These are phyloP conservation scores for Solanum hybrid DNA, from an alignment of 305 asterid species.

Conservation along the genomic window DNA sequence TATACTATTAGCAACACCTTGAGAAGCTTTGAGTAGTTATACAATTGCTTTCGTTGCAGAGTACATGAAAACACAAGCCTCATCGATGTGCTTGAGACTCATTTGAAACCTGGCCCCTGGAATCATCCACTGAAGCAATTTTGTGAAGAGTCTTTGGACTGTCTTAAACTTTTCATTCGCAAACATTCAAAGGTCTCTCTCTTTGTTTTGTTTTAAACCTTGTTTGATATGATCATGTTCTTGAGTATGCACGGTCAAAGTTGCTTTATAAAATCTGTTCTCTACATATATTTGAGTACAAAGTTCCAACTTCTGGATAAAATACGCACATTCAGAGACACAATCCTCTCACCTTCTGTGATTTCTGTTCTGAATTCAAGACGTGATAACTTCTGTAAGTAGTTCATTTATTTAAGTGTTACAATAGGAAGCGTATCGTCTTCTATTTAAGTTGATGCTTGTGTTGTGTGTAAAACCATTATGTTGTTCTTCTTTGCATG, in stretches of 20 bases:
- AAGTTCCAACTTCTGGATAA: not conserved
- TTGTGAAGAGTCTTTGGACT: conserved; percentile 41
- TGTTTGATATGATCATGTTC: not conserved
- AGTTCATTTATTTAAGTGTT: not conserved
- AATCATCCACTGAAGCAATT: conserved; percentile 59
- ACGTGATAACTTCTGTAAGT: not conserved
- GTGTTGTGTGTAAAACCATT: not conserved
- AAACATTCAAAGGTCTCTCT: conserved; percentile 53
- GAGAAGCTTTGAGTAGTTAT: conserved; percentile 14
- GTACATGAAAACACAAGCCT: conserved; percentile 49
- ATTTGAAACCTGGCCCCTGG: conserved; percentile 74
- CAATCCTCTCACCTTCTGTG: not conserved
- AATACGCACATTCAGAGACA: not conserved
- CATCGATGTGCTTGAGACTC: conserved; percentile 48
- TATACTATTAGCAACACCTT: not conserved
- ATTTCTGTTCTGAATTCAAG: not conserved
- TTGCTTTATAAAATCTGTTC: not conserved
- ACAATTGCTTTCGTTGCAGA: conserved; percentile 30
- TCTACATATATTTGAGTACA: not conserved
- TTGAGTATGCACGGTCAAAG: not conserved
- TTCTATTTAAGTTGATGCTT: not conserved
- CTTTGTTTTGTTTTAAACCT: not conserved
- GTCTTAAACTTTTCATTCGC: conserved; percentile 67
- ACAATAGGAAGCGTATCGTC: not conserved
- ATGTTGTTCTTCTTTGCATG: not conserved